These are phyloP conservation scores for Septoria petroselini DNA, from an alignment of 2,329 filamentous ascomycete genomes.

Conservation along the genomic window DNA sequence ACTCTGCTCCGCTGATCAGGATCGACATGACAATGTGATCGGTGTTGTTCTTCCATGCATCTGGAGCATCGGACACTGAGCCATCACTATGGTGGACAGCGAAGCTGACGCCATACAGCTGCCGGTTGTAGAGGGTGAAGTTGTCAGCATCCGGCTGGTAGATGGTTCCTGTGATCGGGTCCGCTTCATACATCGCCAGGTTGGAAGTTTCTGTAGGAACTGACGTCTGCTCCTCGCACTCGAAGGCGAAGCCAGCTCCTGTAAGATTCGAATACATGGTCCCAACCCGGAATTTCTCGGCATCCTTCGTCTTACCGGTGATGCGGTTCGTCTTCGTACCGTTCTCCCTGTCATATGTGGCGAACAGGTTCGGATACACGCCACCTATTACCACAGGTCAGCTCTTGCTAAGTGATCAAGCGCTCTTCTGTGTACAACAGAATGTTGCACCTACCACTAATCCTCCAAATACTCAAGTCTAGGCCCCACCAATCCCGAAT, in stretches of 20 bases:
- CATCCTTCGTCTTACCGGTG: background rate
- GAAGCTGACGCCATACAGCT: constrained; percentile 4
- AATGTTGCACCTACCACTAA: background rate
- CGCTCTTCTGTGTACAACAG: no score
- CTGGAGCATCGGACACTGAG: background rate
- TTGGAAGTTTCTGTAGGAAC: no score
- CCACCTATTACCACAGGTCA: no score
- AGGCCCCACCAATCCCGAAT: background rate
- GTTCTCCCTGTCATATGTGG: constrained; percentile 1
- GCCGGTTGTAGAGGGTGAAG: constrained; percentile 8
- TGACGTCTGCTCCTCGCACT: constrained; percentile 7
- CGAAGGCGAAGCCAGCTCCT: constrained; percentile 22
- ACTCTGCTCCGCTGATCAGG: background rate
- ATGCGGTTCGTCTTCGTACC: background rate
- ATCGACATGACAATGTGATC: constrained; percentile 6
- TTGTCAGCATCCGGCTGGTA: constrained; percentile 1
- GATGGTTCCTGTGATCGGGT: background rate
- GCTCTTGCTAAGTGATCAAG: no score
- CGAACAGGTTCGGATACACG: constrained; percentile 9
- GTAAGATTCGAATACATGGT: constrained; percentile 11
- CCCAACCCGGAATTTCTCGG: background rate
- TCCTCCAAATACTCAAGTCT: constrained; percentile 15
- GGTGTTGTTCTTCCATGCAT: constrained; percentile 5
- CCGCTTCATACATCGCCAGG: background rate
- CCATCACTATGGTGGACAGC: background rate